Conservation (phyloP, 768 basidiomycete genomes). For the Xerocomus spinulosus region DNA sequence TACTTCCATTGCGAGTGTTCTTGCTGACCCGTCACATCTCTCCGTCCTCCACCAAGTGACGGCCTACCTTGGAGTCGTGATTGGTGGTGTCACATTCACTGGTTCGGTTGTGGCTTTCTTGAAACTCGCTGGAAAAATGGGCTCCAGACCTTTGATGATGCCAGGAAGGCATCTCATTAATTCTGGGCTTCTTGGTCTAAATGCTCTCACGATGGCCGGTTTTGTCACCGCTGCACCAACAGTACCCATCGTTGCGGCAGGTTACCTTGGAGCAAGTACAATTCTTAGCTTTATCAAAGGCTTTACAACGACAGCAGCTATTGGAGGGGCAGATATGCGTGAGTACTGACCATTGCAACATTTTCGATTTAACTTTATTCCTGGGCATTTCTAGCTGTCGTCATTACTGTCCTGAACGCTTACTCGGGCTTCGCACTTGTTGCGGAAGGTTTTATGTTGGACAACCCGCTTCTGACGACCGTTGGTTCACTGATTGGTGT, state of each 20-base stretch:
- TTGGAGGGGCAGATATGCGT: constrained; percentile 95
- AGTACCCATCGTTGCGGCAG: constrained; percentile 71
- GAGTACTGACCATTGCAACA: constrained; percentile 26
- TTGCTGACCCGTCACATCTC: constrained; percentile 64
- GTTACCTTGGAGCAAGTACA: constrained; percentile 70
- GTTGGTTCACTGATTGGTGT: constrained; percentile 87
- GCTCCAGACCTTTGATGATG: constrained; percentile 64
- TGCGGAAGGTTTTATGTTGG: constrained; percentile 90
- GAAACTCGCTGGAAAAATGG: constrained; percentile 80
- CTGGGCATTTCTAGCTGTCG: constrained; percentile 53
- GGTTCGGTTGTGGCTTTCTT: constrained; percentile 88
- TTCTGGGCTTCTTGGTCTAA: constrained; percentile 62
- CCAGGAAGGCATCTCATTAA: constrained; percentile 81
- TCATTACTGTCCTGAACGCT: constrained; percentile 87
- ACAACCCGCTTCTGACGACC: constrained; percentile 78
- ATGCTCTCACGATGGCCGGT: constrained; percentile 68
- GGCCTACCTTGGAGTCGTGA: constrained; percentile 81
- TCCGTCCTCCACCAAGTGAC: constrained; percentile 74
- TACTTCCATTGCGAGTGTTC: constrained; percentile 78
- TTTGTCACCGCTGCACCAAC: constrained; percentile 68
- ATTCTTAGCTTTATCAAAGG: constrained; percentile 81
- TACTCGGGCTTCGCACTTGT: constrained; percentile 90
- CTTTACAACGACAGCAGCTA: constrained; percentile 84
- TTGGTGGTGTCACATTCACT: constrained; percentile 87
- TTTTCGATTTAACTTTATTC: constrained; percentile 3